Percentiles rank a stretch among this genome's conserved stretches.
These are phyloP conservation scores for Ogataea nakhonphanomensis DNA, from an alignment of 805 yeast species.

Conservation along the genomic window DNA sequence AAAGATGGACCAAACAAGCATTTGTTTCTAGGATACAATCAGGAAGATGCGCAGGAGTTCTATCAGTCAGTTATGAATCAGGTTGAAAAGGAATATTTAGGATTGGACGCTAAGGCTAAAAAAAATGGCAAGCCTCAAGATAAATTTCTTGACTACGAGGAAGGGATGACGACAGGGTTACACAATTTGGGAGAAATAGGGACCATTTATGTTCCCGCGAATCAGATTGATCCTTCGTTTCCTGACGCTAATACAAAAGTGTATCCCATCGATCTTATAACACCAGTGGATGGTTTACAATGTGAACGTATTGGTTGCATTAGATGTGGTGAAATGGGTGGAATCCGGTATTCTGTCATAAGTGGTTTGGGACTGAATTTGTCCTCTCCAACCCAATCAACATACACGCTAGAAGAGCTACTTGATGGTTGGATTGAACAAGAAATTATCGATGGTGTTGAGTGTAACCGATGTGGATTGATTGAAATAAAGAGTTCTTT, in stretches of 20 bases:
- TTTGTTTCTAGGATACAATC: slow-evolving; percentile 79
- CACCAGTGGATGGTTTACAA: slow-evolving; percentile 89
- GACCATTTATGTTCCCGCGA: slow-evolving; percentile 65
- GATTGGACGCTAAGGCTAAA: slow-evolving; percentile 10
- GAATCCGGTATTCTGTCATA: slow-evolving; percentile 76
- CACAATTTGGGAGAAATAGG: slow-evolving; percentile 57
- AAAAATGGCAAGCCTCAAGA: slow-evolving; percentile 26
- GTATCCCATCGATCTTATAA: slow-evolving; percentile 56
- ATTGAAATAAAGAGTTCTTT: slow-evolving; percentile 54
- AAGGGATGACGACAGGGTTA: slow-evolving; percentile 35
- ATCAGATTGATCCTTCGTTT: slow-evolving; percentile 71
- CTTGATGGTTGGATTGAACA: slow-evolving; percentile 68
- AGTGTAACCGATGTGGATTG: slow-evolving; percentile 90
- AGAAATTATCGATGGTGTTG: slow-evolving; percentile 89
- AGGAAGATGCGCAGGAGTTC: slow-evolving; percentile 96
- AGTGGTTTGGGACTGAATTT: slow-evolving; percentile 71
- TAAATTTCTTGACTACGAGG: slow-evolving; percentile 26
- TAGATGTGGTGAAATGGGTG: slow-evolving; percentile 90
- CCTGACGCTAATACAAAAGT: slow-evolving; percentile 41
- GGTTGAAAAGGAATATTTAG: slow-evolving; percentile 54
- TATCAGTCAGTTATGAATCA: slow-evolving; percentile 74
- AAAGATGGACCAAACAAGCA: slow-evolving; percentile 75
- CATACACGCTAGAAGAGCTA: slow-evolving; percentile 48
- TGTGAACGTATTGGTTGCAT: slow-evolving; percentile 91
- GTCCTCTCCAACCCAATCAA: slow-evolving; percentile 45